Base-by-base conservation (phyloP, 148 eudicot species). In the Fagopyrum homotropicum region DNA sequence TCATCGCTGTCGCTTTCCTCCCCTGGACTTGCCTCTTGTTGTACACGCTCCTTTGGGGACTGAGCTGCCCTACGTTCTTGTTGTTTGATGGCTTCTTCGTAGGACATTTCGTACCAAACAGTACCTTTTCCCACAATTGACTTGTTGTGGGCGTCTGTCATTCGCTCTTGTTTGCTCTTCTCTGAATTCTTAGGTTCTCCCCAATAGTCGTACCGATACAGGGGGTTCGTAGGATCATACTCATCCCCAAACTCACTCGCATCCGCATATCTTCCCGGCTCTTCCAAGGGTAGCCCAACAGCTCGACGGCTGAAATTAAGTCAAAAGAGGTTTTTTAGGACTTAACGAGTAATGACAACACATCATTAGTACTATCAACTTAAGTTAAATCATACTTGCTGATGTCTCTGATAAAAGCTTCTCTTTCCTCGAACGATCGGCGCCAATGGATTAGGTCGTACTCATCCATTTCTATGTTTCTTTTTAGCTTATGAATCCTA, bases 141-240 rank as follows among this genome's bases (percentile, higher is more conserved):
- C 79, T 92, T 92, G 81, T 90, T 92, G 84, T 92, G 94, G 46
- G 91, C 92, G 60, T 92, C 94, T 14, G 82, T 82, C 83, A 88
- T 64, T 64, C 91, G 76, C 69, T 89, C 88, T 83, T 85, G 92
- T 84, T 87, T 89, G 73, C 92, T 89, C 84, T 90, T 90, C 69
- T 90, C 98, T 10, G 99, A 92, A 81, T 89, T 92, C 85, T 95
- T 92, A 35, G 98, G 99, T 79, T 95, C 98, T 17, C 99, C 99
- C 96, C 98, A 92, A 71, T 95, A 95, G 73, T 95, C 99, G 30
- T 92, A 92, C 14, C 98, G 87, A 57, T 95, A 90, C 46, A 95
- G 51, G 15, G 93, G 85, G 78, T 79, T 88, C 22, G 86, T 78
- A 68, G 97, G 96, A 78, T 95, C 98, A 54, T 95, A 92, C 78